These are phyloP conservation scores for Penicillium cinerascens DNA, from an alignment of 495 filamentous ascomycete species.

Conservation along the genomic window DNA sequence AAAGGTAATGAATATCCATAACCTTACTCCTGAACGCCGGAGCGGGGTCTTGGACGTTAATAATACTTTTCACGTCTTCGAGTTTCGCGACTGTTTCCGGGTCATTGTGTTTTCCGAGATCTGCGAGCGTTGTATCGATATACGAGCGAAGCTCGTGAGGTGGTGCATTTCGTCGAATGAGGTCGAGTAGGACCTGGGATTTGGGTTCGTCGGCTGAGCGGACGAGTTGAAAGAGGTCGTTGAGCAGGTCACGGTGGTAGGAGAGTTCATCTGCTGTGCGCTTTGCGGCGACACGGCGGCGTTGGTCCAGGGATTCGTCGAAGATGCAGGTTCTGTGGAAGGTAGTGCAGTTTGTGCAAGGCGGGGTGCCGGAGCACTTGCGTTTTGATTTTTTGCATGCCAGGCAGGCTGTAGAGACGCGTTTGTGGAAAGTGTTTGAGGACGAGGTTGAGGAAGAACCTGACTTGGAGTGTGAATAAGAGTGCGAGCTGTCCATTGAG, in stretches of 20 bases:
- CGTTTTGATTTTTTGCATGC: constrained; percentile 49
- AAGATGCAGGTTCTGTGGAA: constrained; percentile 42
- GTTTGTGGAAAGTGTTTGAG: constrained; percentile 32
- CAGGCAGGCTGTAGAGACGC: constrained; percentile 46
- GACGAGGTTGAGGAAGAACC: neutral
- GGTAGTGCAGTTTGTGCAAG: constrained; percentile 42
- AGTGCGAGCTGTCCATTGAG: constrained; percentile 19
- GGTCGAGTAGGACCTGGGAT: constrained; percentile 28
- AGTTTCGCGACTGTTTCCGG: constrained; percentile 13
- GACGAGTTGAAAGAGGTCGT: constrained; percentile 40
- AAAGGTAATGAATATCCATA: constrained; percentile 48
- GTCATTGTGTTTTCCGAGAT: constrained; percentile 2
- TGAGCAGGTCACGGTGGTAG: constrained; percentile 42
- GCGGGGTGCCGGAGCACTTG: constrained; percentile 43
- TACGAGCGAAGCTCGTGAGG: constrained; percentile 36
- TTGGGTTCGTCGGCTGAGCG: constrained; percentile 31
- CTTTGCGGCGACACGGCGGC: constrained; percentile 48
- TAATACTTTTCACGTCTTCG: constrained; percentile 28
- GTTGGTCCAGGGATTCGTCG: constrained; percentile 46
- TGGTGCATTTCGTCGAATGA: constrained; percentile 36
- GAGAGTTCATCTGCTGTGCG: constrained; percentile 43
- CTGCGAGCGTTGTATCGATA: constrained; percentile 31
- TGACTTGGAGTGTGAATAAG: constrained; percentile 13
- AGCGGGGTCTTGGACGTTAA: constrained; percentile 32
- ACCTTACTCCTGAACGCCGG: constrained; percentile 41